These are phyloP conservation scores for Juglanconis sp. DNA, from an alignment of 2,329 filamentous ascomycete genomes.

Conservation along the genomic window DNA sequence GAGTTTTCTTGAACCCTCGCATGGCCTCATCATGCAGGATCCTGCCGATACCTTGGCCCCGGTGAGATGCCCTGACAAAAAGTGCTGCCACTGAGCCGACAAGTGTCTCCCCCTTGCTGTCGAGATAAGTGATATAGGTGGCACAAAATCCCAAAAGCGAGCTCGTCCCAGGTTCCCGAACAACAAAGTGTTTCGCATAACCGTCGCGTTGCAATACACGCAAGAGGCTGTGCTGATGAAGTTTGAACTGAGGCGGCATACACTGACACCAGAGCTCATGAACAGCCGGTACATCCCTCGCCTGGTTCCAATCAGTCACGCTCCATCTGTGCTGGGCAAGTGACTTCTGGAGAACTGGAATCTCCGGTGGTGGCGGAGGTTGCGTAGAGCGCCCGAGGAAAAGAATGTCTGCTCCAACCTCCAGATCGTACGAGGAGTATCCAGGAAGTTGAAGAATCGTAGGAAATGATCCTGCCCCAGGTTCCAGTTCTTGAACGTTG, in stretches of 20 bases:
- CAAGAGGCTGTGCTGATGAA: conserved; percentile 40
- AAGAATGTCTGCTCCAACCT: conserved; percentile 49
- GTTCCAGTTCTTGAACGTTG: conserved; percentile 36
- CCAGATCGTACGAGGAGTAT: conserved; percentile 45
- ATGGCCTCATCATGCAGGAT: conserved; percentile 52
- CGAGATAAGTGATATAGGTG: conserved; percentile 56
- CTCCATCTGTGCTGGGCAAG: conserved; percentile 38
- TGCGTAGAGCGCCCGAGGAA: conserved; percentile 33
- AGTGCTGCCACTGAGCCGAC: conserved; percentile 55
- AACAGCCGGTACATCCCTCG: conserved; percentile 38
- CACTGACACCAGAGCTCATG: conserved; percentile 46
- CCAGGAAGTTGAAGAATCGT: conserved; percentile 49
- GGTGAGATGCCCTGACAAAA: conserved; percentile 47
- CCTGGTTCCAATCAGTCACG: conserved; percentile 37
- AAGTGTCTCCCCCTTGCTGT: conserved; percentile 48
- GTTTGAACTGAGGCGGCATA: conserved; percentile 43
- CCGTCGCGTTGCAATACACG: conserved; percentile 51
- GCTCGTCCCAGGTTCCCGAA: conserved; percentile 42
- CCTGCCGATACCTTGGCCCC: conserved; percentile 49
- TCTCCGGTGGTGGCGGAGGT: conserved; percentile 13
- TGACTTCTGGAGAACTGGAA: conserved; percentile 26
- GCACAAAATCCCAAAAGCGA: conserved; percentile 56
- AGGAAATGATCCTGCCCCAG: conserved; percentile 42
- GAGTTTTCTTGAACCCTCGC: conserved; percentile 44
- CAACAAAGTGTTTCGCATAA: conserved; percentile 55